Conservation (phyloP, 139 green algal genomes). For the Tetradesmus lagerheimii region DNA sequence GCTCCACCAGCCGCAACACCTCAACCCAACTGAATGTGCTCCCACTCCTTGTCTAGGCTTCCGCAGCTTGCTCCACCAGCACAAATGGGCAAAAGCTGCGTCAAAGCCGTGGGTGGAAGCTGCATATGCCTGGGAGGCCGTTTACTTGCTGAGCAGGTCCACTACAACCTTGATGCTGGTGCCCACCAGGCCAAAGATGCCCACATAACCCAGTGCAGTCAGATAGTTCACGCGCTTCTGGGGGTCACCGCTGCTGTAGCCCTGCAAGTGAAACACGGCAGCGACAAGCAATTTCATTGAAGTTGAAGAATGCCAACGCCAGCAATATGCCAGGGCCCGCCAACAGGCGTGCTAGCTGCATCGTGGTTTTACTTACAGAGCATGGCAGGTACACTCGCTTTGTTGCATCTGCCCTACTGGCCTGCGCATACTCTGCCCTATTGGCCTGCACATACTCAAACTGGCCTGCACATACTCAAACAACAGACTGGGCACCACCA, state of each 20-base stretch:
- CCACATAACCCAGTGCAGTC: slow-evolving; percentile 49
- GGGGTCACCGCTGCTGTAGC: slow-evolving; percentile 64
- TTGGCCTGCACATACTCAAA: not conserved
- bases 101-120: too few species aligned
- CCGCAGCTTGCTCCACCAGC: too few species aligned
- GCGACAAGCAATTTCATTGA: not conserved
- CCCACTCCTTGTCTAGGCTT: too few species aligned
- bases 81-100: not conserved
- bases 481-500: too few species aligned
- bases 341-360: too few species aligned
- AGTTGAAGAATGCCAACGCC: too few species aligned
- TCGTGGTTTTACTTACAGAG: too few species aligned
- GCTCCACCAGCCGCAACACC: not conserved
- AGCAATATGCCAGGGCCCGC: too few species aligned
- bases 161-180: slow-evolving; percentile 44
- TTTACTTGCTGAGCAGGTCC: slow-evolving; percentile 31
- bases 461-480: not conserved
- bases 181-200: slow-evolving; percentile 50
- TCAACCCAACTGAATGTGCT: not conserved
- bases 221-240: slow-evolving; percentile 50
- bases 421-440: not conserved
- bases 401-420: not conserved
- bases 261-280: not conserved
- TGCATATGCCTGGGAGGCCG: not conserved
- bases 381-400: too few species aligned